Evolutionary conservation across 2,329 filamentous ascomycete genomes (phyloP).

Genomic region (Biscogniauxia mediterranea): DNA sequence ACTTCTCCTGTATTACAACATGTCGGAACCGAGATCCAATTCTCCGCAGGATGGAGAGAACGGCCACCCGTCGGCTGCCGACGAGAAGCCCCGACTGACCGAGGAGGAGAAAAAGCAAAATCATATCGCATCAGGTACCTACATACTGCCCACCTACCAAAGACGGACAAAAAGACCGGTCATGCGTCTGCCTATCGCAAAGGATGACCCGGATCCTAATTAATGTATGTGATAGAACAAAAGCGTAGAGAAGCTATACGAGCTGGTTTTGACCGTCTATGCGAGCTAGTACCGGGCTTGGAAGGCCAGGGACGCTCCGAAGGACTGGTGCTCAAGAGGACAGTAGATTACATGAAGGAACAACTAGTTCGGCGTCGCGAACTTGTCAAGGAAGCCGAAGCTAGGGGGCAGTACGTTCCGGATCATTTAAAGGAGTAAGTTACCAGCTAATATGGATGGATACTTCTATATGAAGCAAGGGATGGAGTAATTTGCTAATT

Average conservation of each 20-base stretch:
- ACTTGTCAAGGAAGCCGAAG: constrained; percentile 55
- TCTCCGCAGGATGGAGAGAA: constrained; percentile 29
- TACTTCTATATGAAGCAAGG: neutral
- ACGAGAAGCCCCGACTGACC: constrained; percentile 51
- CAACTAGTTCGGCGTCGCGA: constrained; percentile 57
- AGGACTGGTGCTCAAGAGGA: constrained; percentile 74
- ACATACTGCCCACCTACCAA: neutral
- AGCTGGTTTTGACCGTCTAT: constrained; percentile 78
- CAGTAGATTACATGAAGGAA: constrained; percentile 63
- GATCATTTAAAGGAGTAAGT: constrained; percentile 44
- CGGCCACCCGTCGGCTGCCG: constrained; percentile 25
- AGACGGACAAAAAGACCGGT: too few relatives aligned
- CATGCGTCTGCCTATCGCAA: neutral
- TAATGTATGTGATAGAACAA: constrained; percentile 37
- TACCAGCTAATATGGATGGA: neutral
- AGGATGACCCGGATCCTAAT: constrained; percentile 1
- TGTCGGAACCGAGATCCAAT: constrained; percentile 25
- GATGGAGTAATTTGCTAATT: too few relatives aligned
- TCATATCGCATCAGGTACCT: constrained; percentile 51
- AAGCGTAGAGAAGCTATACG: constrained; percentile 73
- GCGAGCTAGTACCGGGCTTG: constrained; percentile 76
- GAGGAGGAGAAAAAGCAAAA: constrained; percentile 57
- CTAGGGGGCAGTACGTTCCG: constrained; percentile 53
- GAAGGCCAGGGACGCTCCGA: constrained; percentile 83
- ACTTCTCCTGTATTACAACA: constrained; percentile 3